Evolutionary conservation across 306 rosid genomes (phyloP).

Genomic region (Malus orientalis): DNA sequence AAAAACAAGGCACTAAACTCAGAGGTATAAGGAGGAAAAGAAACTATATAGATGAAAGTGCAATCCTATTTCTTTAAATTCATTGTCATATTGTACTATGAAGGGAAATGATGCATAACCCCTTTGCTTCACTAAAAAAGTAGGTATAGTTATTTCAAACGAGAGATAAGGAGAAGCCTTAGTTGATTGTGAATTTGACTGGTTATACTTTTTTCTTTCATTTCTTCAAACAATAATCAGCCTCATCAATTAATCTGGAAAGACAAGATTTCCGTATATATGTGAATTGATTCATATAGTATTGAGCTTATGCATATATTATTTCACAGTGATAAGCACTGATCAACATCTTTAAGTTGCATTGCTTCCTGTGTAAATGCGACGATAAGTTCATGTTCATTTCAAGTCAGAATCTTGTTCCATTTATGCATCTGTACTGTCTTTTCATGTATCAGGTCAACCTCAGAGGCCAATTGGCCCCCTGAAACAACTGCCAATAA

Average conservation of each 20-base stretch:
- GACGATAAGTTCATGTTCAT: not conserved
- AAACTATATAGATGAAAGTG: not conserved
- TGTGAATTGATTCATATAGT: not conserved
- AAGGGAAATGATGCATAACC: not conserved
- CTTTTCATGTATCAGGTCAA: slow-evolving; percentile 50
- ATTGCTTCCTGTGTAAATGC: not conserved
- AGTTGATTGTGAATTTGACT: not conserved
- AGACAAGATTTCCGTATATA: not conserved
- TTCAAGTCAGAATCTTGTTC: not conserved
- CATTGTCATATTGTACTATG: not conserved
- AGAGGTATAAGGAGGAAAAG: not conserved
- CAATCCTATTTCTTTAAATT: not conserved
- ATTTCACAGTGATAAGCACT: not conserved
- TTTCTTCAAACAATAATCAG: not conserved
- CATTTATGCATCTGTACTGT: not conserved
- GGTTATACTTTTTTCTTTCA: not conserved
- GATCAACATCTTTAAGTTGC: not conserved
- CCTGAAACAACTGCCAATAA: slow-evolving; percentile 43
- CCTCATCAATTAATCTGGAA: not conserved
- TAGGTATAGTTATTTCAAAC: not conserved
- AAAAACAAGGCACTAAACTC: not conserved
- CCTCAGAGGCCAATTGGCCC: slow-evolving; percentile 51
- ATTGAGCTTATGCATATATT: not conserved
- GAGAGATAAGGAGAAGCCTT: not conserved
- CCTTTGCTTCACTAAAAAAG: not conserved